Percentiles rank a stretch among this genome's conserved stretches.
Evolutionary conservation across 768 basidiomycete species (phyloP).

Genomic region (Hebeloma cylindrosporum): DNA sequence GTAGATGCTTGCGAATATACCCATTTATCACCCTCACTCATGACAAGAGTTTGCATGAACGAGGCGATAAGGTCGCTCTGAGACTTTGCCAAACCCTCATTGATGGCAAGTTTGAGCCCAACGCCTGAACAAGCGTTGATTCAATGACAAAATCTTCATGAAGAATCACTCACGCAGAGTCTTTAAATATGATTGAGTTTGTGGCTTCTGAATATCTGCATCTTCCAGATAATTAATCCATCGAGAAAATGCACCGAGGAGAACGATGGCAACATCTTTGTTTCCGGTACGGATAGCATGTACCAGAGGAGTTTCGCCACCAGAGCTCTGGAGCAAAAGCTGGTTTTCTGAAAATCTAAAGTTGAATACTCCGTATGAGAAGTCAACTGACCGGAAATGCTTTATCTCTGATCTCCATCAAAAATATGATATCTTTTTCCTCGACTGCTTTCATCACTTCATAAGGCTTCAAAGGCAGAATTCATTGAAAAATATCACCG

Average conservation of each 20-base stretch:
- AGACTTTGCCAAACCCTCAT: conserved; percentile 77
- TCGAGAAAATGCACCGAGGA: conserved; percentile 88
- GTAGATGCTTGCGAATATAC: conserved; percentile 69
- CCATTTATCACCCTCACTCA: conserved; percentile 96
- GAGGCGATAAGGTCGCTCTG: conserved; percentile 87
- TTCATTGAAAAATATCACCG: neutral
- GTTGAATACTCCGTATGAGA: neutral
- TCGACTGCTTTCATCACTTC: conserved; percentile 86
- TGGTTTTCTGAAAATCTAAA: conserved; percentile 24
- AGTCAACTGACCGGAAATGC: conserved; percentile 67
- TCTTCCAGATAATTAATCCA: conserved; percentile 90
- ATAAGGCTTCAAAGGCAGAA: conserved; percentile 34
- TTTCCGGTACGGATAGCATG: conserved; percentile 89
- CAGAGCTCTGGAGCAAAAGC: conserved; percentile 82
- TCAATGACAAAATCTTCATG: neutral
- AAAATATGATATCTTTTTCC: conserved; percentile 72
- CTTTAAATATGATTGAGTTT: conserved; percentile 74
- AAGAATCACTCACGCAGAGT: conserved; percentile 63
- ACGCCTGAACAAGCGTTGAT: conserved; percentile 49
- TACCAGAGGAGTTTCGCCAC: conserved; percentile 84
- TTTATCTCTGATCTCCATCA: conserved; percentile 82
- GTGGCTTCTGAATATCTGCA: conserved; percentile 65
- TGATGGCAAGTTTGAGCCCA: conserved; percentile 91
- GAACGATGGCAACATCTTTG: conserved; percentile 80
- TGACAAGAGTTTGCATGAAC: conserved; percentile 91